Evolutionary conservation across 2,329 filamentous ascomycete species (phyloP).

Genomic region (Penicillium sp.): DNA sequence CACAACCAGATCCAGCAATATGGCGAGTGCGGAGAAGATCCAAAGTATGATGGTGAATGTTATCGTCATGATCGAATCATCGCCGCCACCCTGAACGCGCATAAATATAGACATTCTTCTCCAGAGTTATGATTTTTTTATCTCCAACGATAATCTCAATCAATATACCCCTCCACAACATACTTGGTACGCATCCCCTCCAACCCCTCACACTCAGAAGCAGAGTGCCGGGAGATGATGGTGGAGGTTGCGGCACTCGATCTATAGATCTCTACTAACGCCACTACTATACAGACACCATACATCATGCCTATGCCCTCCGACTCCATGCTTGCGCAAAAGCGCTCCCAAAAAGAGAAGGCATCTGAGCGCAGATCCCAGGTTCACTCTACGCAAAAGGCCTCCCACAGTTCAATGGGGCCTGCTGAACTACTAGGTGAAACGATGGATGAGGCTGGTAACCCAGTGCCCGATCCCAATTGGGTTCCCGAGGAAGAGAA

Average conservation of each 20-base stretch:
- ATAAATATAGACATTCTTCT: constrained; percentile 13
- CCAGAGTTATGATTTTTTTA: background rate
- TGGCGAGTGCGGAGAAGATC: constrained; percentile 19
- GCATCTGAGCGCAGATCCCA: background rate
- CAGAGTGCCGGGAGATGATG: background rate
- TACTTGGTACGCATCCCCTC: background rate
- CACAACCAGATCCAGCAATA: constrained; percentile 7
- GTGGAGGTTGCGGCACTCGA: background rate
- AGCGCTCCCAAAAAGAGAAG: background rate
- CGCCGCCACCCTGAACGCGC: constrained; percentile 21
- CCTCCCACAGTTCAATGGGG: constrained; percentile 20
- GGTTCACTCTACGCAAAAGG: constrained; percentile 5
- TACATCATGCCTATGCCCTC: background rate
- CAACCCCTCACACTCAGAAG: background rate
- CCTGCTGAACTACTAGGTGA: constrained; percentile 32
- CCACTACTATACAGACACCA: background rate
- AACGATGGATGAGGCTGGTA: constrained; percentile 33
- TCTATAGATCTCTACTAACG: background rate
- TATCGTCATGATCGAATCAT: constrained; percentile 36
- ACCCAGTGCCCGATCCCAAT: constrained; percentile 32
- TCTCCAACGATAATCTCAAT: background rate
- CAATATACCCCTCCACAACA: background rate
- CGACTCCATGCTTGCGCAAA: background rate
- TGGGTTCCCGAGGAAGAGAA: constrained; percentile 22
- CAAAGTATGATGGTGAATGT: constrained; percentile 19